These are phyloP conservation scores for Leishmania arabica DNA, from an alignment of 208 protist species.

Conservation along the genomic window DNA sequence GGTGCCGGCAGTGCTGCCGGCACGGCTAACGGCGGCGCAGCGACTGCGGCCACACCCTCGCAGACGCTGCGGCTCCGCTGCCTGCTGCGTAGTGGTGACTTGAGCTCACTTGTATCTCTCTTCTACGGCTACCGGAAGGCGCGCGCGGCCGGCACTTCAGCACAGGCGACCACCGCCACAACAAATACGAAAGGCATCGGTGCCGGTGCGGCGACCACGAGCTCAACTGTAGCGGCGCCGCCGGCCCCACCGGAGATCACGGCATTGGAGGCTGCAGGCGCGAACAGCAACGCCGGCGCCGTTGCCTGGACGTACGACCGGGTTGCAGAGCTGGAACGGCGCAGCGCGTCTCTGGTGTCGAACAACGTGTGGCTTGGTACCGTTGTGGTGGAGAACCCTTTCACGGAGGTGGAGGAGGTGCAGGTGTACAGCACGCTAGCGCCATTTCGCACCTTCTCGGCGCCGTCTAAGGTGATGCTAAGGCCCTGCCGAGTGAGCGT, in stretches of 20 bases:
- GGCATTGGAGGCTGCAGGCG: not conserved
- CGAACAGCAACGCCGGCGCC: not conserved
- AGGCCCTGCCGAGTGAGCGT: conserved; percentile 25
- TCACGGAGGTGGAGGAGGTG: conserved; percentile 78
- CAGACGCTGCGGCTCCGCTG: conserved; percentile 75
- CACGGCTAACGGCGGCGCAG: conserved; percentile 9
- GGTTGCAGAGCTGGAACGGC: conserved; percentile 52
- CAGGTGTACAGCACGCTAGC: conserved; percentile 73
- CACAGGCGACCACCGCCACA: not conserved
- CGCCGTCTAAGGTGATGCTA: conserved; percentile 33
- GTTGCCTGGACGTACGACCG: conserved; percentile 54
- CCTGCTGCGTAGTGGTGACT: conserved; percentile 50
- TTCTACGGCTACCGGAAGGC: conserved; percentile 67
- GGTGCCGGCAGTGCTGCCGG: not conserved
- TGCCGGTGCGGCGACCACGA: not conserved
- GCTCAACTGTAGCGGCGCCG: not conserved
- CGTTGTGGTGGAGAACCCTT: conserved; percentile 55
- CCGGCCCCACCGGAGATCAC: not conserved
- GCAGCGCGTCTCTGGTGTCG: conserved; percentile 41
- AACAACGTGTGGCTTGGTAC: conserved; percentile 83
- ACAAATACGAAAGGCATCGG: not conserved
- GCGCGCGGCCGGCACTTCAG: conserved; percentile 18
- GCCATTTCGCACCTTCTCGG: conserved; percentile 73
- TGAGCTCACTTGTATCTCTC: conserved; percentile 44
- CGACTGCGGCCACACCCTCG: conserved; percentile 14